Evolutionary conservation across 2,329 filamentous ascomycete species (phyloP).

Genomic region (Corniculantispora saksenae): DNA sequence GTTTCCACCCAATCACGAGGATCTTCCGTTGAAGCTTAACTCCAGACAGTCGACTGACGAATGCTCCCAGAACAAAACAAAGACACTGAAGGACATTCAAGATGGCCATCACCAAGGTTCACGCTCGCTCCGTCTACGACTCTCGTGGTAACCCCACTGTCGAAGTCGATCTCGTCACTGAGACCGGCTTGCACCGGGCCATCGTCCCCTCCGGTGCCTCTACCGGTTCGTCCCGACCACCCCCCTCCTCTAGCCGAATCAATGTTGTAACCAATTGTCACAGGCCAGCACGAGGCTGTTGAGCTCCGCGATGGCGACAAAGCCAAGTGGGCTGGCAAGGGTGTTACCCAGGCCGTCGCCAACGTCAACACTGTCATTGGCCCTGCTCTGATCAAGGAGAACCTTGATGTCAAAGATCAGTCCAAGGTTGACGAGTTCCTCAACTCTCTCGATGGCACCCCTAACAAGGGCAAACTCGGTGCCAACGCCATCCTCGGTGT

Average conservation of each 20-base stretch:
- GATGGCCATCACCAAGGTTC: conserved; percentile 90
- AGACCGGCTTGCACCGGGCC: conserved; percentile 94
- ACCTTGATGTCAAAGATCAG: conserved; percentile 84
- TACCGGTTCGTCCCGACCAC: conserved; percentile 65
- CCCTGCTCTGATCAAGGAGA: conserved; percentile 79
- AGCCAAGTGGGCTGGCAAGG: conserved; percentile 82
- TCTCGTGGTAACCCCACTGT: conserved; percentile 98
- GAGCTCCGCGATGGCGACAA: conserved; percentile 91
- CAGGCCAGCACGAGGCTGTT: conserved; percentile 86
- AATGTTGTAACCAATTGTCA: conserved; percentile 32
- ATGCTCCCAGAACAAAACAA: not conserved
- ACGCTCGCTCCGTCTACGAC: conserved; percentile 96
- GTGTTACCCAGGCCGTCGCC: conserved; percentile 80
- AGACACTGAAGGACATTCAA: conserved; percentile 40
- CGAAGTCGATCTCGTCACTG: conserved; percentile 95
- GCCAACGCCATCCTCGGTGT: conserved; percentile 89
- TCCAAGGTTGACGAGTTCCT: conserved; percentile 81
- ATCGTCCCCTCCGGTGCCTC: conserved; percentile 97
- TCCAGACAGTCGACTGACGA: not conserved
- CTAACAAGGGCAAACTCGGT: conserved; percentile 85
- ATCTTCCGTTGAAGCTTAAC: not conserved
- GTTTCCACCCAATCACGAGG: not conserved
- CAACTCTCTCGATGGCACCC: conserved; percentile 78
- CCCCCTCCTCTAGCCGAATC: conserved; percentile 25
- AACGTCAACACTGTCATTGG: conserved; percentile 84